Evolutionary conservation across 306 rosid species (phyloP), one percentile per base, ranked within the genome.

Genomic region (Lathyrus sativus): DNA sequence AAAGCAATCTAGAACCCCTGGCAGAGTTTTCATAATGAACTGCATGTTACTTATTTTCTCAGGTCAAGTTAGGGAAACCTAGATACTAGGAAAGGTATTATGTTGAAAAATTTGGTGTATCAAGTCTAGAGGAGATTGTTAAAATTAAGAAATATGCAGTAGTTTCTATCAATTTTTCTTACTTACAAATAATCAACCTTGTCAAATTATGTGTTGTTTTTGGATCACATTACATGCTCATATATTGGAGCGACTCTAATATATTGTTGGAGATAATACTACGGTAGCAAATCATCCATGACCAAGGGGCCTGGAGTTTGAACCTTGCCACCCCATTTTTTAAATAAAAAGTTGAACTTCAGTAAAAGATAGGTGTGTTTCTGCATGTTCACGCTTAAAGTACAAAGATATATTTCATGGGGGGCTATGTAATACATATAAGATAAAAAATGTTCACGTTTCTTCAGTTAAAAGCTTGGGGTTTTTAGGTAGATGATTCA

Each of bases 21-120:
- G 37, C 19, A 15, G 43, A n/a, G 6, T 39, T 67, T 18, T 39
- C 58, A 55, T 44, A 18, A 51, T 19, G 41, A 11, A 78, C 55
- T 50, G 13, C 7, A 49, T 46, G 35, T 48, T 45, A 70, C 19
- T 49, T 71, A 66, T 67, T 62, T n/a, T 72, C 46, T 72, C 85
- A 92, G 98, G 87, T 92, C 61, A 92, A 84, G 81, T 85, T 92
- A 73, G 96, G 96, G 78, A 93, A 90, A 81, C 88, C 96, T 46
- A 96, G 96, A 74, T 88, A 90, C 85, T 88, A 85, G 81, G 96
- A 83, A 75, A 85, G 96, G 84, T 92, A 92, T 76, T 92, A 90
- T 77, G 79, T 80, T 29, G 98, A 90, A 80, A 92, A 92, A 70
- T 92, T 90, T 75, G 83, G 83, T 70, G 89, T 70, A 68, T 73